Base-by-base conservation (phyloP, 176 grass and related monocot species). In the Cenchrus purpureus region DNA sequence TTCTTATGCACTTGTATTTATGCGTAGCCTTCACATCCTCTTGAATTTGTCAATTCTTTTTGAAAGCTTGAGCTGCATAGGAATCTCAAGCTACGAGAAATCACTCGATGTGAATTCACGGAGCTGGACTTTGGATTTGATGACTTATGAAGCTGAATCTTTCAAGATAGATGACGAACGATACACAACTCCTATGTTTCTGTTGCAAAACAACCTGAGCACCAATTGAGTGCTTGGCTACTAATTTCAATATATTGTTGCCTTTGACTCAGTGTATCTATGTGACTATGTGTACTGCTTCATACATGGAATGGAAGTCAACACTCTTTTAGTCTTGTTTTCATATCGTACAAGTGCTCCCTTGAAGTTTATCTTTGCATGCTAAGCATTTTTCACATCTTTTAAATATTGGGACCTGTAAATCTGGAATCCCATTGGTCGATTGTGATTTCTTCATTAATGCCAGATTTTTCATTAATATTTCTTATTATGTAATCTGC, bases 131-230 rank as follows among this genome's bases (percentile, higher is more conserved):
- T 94, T 31, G 62, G 48, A 73, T 86, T 79, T 78, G 71, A 40
- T 64, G 49, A 73, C 86, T 78, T 78, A 75, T 59, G 81, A 83
- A 86, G 84, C 82, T 61, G 86, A 89, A 65, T 86, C 64, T 73
- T 90, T 83, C 69, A 89, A 95, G 68, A 80, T 73, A 4, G 50
- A 51, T 54, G 29, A 13, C 49, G 32, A 74, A 0, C 16, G 34
- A 75, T 0, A 15, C 8, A 32, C 2, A 80, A 80, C 29, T 31
- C 43, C 15, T 46, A 62, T 66, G 20, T 44, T 86, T 65, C 37
- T 79, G 14, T 64, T 40, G 59, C 20, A 53, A 72, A 72, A 25
- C 20, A 45, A 80, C 65, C 9, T 62, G 44, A 19, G 62, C 25
- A 71, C 4, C 44, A 64, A 55, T 73, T 70, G 19, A 78, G 20